Evolutionary conservation across 139 green algal species (phyloP).

Genomic region (Closterium sp.): DNA sequence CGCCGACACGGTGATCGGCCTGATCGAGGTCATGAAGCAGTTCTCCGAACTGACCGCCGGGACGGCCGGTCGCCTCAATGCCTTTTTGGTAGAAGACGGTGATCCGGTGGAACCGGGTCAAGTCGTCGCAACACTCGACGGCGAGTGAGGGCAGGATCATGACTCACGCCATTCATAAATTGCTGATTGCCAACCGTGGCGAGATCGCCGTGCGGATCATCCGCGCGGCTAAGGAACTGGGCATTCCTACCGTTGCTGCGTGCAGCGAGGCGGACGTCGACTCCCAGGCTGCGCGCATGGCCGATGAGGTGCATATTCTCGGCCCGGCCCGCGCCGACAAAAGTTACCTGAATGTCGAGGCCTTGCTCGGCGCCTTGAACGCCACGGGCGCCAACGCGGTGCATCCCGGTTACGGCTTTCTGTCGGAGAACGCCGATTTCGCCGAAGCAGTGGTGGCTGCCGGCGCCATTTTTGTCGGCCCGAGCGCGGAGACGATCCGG

Average conservation of each 20-base stretch:
- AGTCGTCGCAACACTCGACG: too few species aligned
- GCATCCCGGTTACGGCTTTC: slow-evolving; percentile 82
- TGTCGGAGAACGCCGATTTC: slow-evolving; percentile 76
- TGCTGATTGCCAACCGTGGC: slow-evolving; percentile 84
- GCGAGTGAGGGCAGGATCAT: too few species aligned
- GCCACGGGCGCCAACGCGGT: slow-evolving; percentile 67
- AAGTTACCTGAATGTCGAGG: slow-evolving; percentile 73
- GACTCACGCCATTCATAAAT: slow-evolving; percentile 26
- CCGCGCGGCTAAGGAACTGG: slow-evolving; percentile 69
- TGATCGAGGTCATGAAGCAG: too few species aligned
- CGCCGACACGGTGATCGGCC: too few species aligned
- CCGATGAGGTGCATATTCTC: slow-evolving; percentile 62
- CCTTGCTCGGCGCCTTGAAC: slow-evolving; percentile 65
- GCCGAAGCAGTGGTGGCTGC: slow-evolving; percentile 74
- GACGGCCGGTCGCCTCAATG: too few species aligned
- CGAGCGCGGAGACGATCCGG: slow-evolving; percentile 38
- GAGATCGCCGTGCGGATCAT: slow-evolving; percentile 88
- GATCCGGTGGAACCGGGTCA: too few species aligned
- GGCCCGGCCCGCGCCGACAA: slow-evolving; percentile 64
- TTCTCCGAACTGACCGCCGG: too few species aligned
- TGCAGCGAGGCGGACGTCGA: slow-evolving; percentile 71
- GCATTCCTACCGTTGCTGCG: slow-evolving; percentile 80
- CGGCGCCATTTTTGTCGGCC: slow-evolving; percentile 52
- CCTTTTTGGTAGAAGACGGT: too few species aligned
- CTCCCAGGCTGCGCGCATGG: slow-evolving; percentile 62